phyloP scores from a whole-genome alignment of 2,329 filamentous ascomycete genomes.

The Dryadomyces sulphureus region DNA sequence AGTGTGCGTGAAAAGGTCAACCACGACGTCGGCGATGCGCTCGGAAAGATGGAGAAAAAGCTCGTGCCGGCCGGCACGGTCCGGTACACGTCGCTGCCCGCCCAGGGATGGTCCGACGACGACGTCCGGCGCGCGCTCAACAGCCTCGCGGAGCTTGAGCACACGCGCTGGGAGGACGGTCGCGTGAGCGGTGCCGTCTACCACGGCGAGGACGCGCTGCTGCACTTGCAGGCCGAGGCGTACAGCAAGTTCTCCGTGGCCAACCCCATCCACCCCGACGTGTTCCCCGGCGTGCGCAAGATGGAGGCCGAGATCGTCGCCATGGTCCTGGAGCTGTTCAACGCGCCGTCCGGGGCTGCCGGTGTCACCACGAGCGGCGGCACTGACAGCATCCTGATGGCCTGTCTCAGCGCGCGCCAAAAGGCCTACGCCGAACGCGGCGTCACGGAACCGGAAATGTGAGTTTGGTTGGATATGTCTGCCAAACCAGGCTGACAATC shows the following conservation, averaged over 20 bases:
- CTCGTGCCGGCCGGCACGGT: conserved; percentile 56
- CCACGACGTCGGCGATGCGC: conserved; percentile 65
- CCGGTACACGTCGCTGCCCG: conserved; percentile 62
- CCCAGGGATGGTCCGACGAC: conserved; percentile 69
- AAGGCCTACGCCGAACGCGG: conserved; percentile 76
- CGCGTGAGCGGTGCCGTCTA: conserved; percentile 91
- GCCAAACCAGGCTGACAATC: conserved; percentile 1
- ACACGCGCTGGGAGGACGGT: conserved; percentile 94
- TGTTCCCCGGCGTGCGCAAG: conserved; percentile 94
- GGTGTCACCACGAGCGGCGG: conserved; percentile 87
- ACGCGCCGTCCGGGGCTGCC: conserved; percentile 70
- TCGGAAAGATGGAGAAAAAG: conserved; percentile 70
- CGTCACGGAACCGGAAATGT: conserved; percentile 91
- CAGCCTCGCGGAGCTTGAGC: conserved; percentile 69
- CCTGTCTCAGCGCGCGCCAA: conserved; percentile 76
- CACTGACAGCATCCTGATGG: conserved; percentile 95
- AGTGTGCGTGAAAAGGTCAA: conserved; percentile 78
- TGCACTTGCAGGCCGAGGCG: conserved; percentile 78
- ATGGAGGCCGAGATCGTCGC: conserved; percentile 98
- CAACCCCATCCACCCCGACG: conserved; percentile 95
- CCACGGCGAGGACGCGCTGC: conserved; percentile 71
- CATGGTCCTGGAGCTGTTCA: conserved; percentile 85
- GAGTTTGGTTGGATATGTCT: conserved; percentile 18
- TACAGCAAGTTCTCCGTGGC: conserved; percentile 89
- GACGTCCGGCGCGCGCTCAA: conserved; percentile 67